Evolutionary conservation across 148 eudicot species (phyloP), one percentile per base, ranked within the genome.

Genomic region (Fallopia convolvulus): DNA sequence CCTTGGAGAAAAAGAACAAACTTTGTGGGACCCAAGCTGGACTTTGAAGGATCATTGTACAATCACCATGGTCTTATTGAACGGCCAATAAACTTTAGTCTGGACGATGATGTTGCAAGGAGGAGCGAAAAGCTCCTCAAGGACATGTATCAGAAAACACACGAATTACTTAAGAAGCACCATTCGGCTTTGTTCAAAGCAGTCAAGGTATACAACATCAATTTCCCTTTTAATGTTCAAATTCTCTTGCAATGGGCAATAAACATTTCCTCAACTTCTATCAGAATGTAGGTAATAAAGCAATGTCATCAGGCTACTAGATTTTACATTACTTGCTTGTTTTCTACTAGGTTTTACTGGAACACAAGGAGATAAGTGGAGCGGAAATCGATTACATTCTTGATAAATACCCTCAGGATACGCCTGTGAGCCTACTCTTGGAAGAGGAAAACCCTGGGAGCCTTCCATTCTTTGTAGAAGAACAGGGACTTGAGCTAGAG

Each of bases 31-130:
- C 98, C 98, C 26, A 82, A 92, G 70, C 86, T 91, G 50, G 97
- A 94, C 79, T 94, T 94, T 84, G 98, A 90, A 86, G 93, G 88
- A 77, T 91, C 94, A 5, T 84, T 94, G 41, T 94, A 94, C 80
- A 82, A 89, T 70, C 85, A 89, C 80, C 77, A 90, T 80, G 91
- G 78, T 76, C 78, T 91, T 73, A 86, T 83, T 63, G 90, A 90
- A 84, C 92, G 85, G 10, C 94, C 94, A 36, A 17, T 89, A 56
- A 94, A 92, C 81, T 87, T 88, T 78, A 77, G 87, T 78, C 47
- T 94, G 87, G 98, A 90, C 63, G 97, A 94, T 84, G 85, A 85
- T 61, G 87, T 90, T 50, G 90, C 88, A 10, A 78, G 75, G 80
- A 86, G 94, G 81, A 90, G 93, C 66, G 98, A 94, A 84, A 79